These are phyloP conservation scores for Cyanodermella asteris DNA, from an alignment of 2,329 filamentous ascomycete species.

Conservation along the genomic window DNA sequence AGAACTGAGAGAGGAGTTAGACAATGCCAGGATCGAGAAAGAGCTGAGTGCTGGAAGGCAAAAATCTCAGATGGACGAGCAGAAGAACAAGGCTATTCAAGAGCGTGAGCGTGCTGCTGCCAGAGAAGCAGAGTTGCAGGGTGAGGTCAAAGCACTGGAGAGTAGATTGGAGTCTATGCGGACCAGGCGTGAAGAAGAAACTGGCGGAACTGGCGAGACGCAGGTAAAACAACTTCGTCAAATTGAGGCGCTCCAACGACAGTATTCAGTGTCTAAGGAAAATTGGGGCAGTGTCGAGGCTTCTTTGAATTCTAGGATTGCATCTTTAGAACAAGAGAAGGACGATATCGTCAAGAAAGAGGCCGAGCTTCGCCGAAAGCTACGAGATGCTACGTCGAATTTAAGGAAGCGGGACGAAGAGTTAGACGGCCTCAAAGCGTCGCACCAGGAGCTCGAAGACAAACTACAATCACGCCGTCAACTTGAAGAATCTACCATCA, in stretches of 20 bases:
- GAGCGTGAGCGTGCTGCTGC: constrained; percentile 38
- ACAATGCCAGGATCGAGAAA: constrained; percentile 20
- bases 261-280: constrained; percentile 81
- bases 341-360: constrained; percentile 71
- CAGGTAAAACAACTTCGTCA: constrained; percentile 82
- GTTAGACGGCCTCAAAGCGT: too few species aligned
- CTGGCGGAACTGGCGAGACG: constrained; percentile 61
- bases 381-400: constrained; percentile 66
- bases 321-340: constrained; percentile 67
- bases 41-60: constrained; percentile 34
- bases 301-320: constrained; percentile 55
- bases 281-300: constrained; percentile 97
- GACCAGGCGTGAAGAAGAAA: constrained; percentile 67
- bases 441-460: constrained; percentile 23
- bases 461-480: constrained; percentile 42
- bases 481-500: too few species aligned
- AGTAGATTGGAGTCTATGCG: constrained; percentile 77
- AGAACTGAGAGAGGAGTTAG: too few species aligned
- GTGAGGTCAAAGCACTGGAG: constrained; percentile 50
- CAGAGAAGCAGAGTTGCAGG: constrained; percentile 43
- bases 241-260: constrained; percentile 84
- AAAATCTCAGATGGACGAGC: constrained; percentile 36
- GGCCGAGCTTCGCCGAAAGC: constrained; percentile 70
- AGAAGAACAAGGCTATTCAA: constrained; percentile 29
- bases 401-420: constrained; percentile 58